These are phyloP conservation scores for Teunomyces aglyptinius DNA, from an alignment of 805 yeast species.

Conservation along the genomic window DNA sequence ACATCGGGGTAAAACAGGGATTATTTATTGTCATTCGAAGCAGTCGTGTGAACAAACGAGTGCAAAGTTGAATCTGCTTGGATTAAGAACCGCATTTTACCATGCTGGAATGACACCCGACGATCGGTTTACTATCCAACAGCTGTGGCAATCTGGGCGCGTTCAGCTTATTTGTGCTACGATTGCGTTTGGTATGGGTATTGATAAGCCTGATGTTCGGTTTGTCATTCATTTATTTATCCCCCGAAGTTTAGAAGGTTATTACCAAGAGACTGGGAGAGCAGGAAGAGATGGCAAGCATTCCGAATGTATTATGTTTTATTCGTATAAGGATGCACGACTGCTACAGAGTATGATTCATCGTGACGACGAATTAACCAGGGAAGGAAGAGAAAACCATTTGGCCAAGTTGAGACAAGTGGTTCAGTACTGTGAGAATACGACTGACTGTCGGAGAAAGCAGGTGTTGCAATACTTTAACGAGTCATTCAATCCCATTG, in stretches of 20 bases:
- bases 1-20: slow-evolving; percentile 68
- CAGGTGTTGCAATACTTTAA: slow-evolving; percentile 89
- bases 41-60: slow-evolving; percentile 84
- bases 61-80: slow-evolving; percentile 52
- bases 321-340: slow-evolving; percentile 76
- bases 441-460: slow-evolving; percentile 83
- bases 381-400: slow-evolving; percentile 70
- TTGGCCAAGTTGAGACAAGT: slow-evolving; percentile 75
- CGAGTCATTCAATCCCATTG: slow-evolving; percentile 66
- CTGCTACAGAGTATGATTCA: slow-evolving; percentile 73
- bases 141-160: slow-evolving; percentile 72
- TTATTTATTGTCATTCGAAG: slow-evolving; percentile 90
- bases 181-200: slow-evolving; percentile 98
- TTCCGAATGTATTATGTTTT: slow-evolving; percentile 82
- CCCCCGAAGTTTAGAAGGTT: slow-evolving; percentile 91
- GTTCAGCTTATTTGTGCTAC: slow-evolving; percentile 91
- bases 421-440: slow-evolving; percentile 86
- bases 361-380: slow-evolving; percentile 66
- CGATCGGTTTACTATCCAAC: slow-evolving; percentile 70
- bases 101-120: slow-evolving; percentile 94
- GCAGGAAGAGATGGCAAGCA: slow-evolving; percentile 94
- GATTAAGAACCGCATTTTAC: slow-evolving; percentile 71
- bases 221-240: slow-evolving; percentile 85
- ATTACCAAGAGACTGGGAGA: slow-evolving; percentile 97
- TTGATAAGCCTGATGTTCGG: slow-evolving; percentile 93